Evolutionary conservation across 805 yeast genomes (phyloP).

Genomic region (Jamesozyma hellenica): DNA sequence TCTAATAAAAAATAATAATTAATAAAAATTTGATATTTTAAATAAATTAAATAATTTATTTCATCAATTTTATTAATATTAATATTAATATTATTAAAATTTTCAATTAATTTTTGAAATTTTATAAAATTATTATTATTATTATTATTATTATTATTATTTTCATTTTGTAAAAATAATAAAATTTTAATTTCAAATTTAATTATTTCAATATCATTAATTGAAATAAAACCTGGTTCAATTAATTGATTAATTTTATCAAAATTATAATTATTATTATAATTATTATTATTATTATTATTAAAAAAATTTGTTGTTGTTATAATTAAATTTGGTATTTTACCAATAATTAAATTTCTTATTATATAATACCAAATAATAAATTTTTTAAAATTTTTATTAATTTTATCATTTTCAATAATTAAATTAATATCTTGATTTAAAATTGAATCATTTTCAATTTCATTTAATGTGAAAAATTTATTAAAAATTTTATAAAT

Average conservation of each 20-base stretch:
- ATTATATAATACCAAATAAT: neutral
- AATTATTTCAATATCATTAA: neutral
- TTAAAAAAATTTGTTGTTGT: too few species aligned
- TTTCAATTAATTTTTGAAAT: neutral
- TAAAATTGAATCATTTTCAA: too few species aligned
- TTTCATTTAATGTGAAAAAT: too few species aligned
- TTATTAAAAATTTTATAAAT: too few species aligned
- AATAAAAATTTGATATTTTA: slow-evolving; percentile 13
- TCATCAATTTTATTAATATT: neutral
- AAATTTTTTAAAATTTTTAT: neutral
- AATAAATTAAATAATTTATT: slow-evolving; percentile 7
- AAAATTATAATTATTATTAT: too few species aligned
- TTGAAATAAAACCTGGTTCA: too few species aligned
- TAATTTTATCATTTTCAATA: too few species aligned
- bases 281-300: too few species aligned
- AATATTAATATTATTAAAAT: neutral
- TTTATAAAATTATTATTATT: neutral
- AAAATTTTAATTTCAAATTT: neutral
- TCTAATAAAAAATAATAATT: slow-evolving; percentile 16
- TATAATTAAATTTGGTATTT: neutral
- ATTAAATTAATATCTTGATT: too few species aligned
- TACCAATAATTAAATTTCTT: neutral
- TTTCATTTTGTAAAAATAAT: neutral
- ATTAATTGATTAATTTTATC: neutral
- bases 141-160: neutral